Conservation (phyloP, 805 yeast genomes). For the Groenewaldozyma tartarivorans region DNA sequence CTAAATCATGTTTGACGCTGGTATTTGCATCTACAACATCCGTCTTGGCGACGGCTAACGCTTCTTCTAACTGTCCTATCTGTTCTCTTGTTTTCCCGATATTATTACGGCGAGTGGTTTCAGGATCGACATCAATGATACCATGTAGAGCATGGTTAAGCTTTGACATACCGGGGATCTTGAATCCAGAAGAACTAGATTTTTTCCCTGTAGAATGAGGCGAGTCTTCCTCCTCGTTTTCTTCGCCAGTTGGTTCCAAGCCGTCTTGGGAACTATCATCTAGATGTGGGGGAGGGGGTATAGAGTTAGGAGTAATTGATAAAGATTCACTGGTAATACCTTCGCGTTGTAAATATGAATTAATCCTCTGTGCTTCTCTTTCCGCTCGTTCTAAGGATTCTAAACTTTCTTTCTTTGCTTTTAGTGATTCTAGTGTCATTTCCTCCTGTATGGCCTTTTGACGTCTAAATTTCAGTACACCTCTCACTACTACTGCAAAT, state of each 20-base stretch:
- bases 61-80: conserved; percentile 39
- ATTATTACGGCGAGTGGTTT: conserved; percentile 46
- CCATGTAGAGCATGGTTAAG: conserved; percentile 47
- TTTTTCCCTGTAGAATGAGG: conserved; percentile 15
- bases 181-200: conserved; percentile 31
- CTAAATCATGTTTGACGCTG: conserved; percentile 33
- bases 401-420: conserved; percentile 26
- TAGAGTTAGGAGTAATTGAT: background rate
- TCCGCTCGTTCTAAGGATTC: conserved; percentile 34
- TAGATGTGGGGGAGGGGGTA: background rate
- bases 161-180: conserved; percentile 44
- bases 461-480: conserved; percentile 51
- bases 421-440: conserved; percentile 32
- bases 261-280: background rate
- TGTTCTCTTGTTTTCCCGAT: conserved; percentile 36
- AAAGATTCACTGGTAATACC: conserved; percentile 2
- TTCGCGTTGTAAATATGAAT: conserved; percentile 22
- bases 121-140: conserved; percentile 59
- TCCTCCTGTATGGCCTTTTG: conserved; percentile 47
- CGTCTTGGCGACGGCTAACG: conserved; percentile 41
- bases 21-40: conserved; percentile 43
- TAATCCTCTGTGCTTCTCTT: conserved; percentile 35
- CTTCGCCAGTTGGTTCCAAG: background rate
- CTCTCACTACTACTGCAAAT: conserved; percentile 46
- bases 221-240: conserved; percentile 10